Conservation (phyloP, 805 yeast species). For the Candida anglica region DNA sequence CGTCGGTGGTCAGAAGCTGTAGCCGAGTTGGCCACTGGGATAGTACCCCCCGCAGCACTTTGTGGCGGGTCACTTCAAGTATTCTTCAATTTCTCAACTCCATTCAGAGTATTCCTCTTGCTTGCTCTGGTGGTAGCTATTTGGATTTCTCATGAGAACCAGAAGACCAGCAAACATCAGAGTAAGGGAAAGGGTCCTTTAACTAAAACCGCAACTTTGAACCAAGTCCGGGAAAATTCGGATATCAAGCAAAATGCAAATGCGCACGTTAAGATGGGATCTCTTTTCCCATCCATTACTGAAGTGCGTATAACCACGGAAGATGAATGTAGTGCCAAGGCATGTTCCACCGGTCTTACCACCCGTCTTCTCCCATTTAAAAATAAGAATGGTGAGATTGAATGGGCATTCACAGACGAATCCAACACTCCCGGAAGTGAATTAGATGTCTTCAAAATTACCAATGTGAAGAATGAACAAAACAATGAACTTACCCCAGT, state of each 20-base stretch:
- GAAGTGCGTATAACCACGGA: slow-evolving; percentile 1
- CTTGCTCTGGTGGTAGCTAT: slow-evolving; percentile 4
- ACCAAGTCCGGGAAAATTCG: too few species aligned
- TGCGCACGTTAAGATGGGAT: background rate
- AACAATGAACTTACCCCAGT: slow-evolving; percentile 28
- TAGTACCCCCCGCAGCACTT: slow-evolving; percentile 1
- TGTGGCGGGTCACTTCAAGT: slow-evolving; percentile 2
- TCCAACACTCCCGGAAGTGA: slow-evolving; percentile 16
- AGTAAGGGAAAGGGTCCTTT: background rate
- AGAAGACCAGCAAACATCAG: background rate
- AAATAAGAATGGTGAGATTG: slow-evolving; percentile 51
- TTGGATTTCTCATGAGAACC: background rate
- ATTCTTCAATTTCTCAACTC: background rate
- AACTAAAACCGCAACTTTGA: background rate
- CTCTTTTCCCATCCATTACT: slow-evolving; percentile 10
- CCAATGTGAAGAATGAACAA: slow-evolving; percentile 1
- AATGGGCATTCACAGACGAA: slow-evolving; percentile 52
- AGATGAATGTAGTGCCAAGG: slow-evolving; percentile 3
- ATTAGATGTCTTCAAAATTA: slow-evolving; percentile 23
- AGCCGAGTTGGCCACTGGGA: background rate
- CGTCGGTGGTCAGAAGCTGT: slow-evolving; percentile 2
- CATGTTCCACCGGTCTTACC: slow-evolving; percentile 48
- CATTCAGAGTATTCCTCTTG: background rate
- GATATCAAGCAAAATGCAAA: background rate
- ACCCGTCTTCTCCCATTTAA: slow-evolving; percentile 49